These are phyloP conservation scores for Paramecium pentaurelia DNA, from an alignment of 73 alveolate species.

Conservation along the genomic window DNA sequence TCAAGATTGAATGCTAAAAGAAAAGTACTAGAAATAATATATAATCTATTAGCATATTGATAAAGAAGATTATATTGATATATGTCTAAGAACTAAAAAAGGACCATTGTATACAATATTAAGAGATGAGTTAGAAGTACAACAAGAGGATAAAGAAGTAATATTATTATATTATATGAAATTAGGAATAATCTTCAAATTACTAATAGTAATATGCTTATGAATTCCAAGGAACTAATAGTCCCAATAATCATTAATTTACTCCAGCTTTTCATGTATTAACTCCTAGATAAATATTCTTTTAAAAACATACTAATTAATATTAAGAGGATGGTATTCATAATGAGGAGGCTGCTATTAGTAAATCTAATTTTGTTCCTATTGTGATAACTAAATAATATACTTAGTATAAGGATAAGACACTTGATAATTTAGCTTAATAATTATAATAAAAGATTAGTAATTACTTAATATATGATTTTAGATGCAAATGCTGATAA, in stretches of 20 bases:
- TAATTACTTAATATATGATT: background rate
- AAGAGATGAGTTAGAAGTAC: background rate
- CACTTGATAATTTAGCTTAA: background rate
- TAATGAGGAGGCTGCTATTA: background rate
- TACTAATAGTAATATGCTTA: background rate
- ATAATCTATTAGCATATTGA: background rate
- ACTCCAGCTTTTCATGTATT: constrained; percentile 12
- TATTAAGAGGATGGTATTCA: background rate
- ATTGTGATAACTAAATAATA: background rate
- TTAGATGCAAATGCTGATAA: constrained; percentile 32
- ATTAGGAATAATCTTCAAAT: background rate
- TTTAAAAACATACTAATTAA: background rate
- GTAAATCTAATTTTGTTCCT: background rate
- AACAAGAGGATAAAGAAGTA: background rate
- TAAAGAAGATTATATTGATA: background rate
- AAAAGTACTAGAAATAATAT: background rate
- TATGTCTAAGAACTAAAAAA: background rate
- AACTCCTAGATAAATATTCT: constrained; percentile 3
- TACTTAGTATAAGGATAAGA: background rate
- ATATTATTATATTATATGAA: background rate
- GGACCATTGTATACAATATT: background rate
- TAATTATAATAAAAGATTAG: background rate
- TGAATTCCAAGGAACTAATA: background rate
- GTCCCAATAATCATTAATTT: background rate
- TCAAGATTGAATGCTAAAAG: background rate